Conservation (phyloP, 208 protist species). For the Leishmania arabica region DNA sequence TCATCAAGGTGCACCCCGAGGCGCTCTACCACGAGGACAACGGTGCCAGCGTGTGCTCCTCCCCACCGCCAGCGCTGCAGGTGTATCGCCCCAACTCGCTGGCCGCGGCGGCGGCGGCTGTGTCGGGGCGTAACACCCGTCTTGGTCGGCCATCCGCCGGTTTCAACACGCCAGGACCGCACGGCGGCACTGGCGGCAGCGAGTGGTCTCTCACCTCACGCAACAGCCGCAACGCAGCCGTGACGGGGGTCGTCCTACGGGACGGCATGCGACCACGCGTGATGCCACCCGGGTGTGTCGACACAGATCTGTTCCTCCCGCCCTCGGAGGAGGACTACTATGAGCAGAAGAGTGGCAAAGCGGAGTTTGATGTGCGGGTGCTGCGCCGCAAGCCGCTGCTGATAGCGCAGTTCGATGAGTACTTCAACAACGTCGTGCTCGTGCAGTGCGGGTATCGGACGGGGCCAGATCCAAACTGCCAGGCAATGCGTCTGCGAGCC, state of each 20-base stretch:
- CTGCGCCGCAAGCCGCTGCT: conserved; percentile 49
- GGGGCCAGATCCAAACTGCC: conserved; percentile 37
- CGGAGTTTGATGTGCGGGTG: conserved; percentile 64
- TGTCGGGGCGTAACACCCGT: background rate
- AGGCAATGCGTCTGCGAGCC: conserved; percentile 28
- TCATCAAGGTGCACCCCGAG: conserved; percentile 32
- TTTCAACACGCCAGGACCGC: background rate
- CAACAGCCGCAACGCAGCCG: conserved; percentile 5
- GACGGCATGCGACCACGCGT: conserved; percentile 16
- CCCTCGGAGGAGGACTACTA: conserved; percentile 67
- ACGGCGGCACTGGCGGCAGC: background rate
- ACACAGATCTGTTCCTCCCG: conserved; percentile 62
- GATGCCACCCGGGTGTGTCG: conserved; percentile 63
- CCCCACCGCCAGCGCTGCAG: background rate
- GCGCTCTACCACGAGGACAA: conserved; percentile 31
- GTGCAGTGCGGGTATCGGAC: conserved; percentile 71
- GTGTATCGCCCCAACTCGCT: conserved; percentile 12
- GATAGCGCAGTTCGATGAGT: conserved; percentile 65
- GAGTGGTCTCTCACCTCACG: background rate
- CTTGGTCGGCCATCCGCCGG: background rate
- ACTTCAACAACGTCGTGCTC: conserved; percentile 71
- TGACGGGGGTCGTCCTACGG: conserved; percentile 14
- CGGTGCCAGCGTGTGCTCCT: background rate
- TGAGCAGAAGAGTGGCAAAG: conserved; percentile 54
- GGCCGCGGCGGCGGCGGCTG: conserved; percentile 1